Conservation (phyloP, 148 eudicot genomes). For the Cornus florida region DNA sequence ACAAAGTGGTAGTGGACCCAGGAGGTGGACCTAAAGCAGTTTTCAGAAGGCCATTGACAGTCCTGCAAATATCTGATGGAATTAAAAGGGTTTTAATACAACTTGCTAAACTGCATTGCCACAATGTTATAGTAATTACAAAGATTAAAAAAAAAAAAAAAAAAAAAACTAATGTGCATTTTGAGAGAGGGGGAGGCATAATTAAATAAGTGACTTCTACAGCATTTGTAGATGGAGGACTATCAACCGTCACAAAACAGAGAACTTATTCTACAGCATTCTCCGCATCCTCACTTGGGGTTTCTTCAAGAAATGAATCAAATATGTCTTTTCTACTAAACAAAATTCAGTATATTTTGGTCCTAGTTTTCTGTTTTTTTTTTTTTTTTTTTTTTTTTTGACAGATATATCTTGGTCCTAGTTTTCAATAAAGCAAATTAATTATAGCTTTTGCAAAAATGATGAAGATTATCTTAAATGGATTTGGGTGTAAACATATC, state of each 20-base stretch:
- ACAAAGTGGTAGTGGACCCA: conserved; percentile 82
- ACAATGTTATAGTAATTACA: not conserved
- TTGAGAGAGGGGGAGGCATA: not conserved
- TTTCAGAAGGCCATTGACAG: conserved; percentile 94
- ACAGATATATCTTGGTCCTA: too few relatives aligned
- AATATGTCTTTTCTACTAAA: too few relatives aligned
- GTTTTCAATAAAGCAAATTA: too few relatives aligned
- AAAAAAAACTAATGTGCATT: not conserved
- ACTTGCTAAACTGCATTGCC: conserved; percentile 23
- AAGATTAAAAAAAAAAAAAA: not conserved
- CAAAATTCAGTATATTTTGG: too few relatives aligned
- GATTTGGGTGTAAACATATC: too few relatives aligned
- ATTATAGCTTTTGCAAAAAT: too few relatives aligned
- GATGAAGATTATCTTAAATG: too few relatives aligned
- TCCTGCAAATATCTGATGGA: conserved; percentile 96
- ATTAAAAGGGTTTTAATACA: conserved; percentile 76
- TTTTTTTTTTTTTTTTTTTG: too few relatives aligned
- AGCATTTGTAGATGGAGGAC: not conserved
- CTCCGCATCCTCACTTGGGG: too few relatives aligned
- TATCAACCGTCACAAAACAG: not conserved
- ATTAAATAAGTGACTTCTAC: not conserved
- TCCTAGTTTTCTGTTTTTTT: too few relatives aligned
- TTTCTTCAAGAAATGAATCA: too few relatives aligned
- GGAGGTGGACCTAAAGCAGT: conserved; percentile 97
- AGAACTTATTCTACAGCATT: too few relatives aligned